These are phyloP conservation scores for Taiwanofungus camphoratus DNA, from an alignment of 1,284 basidiomycete genomes.

Conservation along the genomic window DNA sequence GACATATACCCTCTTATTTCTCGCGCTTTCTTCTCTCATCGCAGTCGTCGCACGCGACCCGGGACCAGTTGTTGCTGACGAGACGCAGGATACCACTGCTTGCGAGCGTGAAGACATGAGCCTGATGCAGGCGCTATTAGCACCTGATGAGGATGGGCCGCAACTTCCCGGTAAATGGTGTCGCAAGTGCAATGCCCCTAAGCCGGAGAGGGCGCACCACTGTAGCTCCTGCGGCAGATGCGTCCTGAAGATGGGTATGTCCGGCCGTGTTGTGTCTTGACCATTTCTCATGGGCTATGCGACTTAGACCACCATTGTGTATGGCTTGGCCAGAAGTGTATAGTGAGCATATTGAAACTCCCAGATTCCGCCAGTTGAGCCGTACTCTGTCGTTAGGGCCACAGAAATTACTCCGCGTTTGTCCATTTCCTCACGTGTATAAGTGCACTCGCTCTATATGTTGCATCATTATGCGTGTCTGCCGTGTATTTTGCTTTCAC, in stretches of 20 bases:
- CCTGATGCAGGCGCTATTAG: conserved; percentile 56
- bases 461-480: conserved; percentile 48
- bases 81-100: conserved; percentile 22
- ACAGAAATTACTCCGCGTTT: conserved; percentile 83
- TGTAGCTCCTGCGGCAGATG: conserved; percentile 59
- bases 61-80: conserved; percentile 45
- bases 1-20: conserved; percentile 59
- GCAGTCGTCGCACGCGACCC: conserved; percentile 69
- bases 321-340: conserved; percentile 77
- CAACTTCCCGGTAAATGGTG: conserved; percentile 60
- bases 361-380: not conserved
- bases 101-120: conserved; percentile 42
- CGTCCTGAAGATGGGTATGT: conserved; percentile 80
- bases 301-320: conserved; percentile 81
- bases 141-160: conserved; percentile 40
- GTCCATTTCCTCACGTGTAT: conserved; percentile 74
- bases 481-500: conserved; percentile 66
- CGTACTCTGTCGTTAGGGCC: conserved; percentile 48
- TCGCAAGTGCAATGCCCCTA: conserved; percentile 69
- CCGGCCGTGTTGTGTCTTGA: conserved; percentile 12
- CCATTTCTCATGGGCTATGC: conserved; percentile 6
- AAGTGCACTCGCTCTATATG: conserved; percentile 61
- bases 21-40: conserved; percentile 65
- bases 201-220: conserved; percentile 83
- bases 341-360: conserved; percentile 43